phyloP scores from a whole-genome alignment of 2,329 filamentous ascomycete species.

The Zymoseptoria pseudotritici region DNA sequence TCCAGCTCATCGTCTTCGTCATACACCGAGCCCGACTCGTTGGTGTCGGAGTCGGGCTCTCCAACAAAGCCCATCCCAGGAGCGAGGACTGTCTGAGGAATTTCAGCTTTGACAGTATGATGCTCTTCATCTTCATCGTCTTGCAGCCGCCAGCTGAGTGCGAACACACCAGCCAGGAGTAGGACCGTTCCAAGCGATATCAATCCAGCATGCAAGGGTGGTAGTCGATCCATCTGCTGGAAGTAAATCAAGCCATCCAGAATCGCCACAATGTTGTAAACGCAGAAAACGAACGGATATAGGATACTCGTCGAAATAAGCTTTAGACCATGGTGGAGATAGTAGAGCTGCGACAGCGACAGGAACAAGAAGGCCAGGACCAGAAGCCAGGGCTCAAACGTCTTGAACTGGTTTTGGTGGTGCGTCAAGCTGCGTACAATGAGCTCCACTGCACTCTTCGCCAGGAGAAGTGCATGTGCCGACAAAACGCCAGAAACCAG shows the following conservation, averaged over 20 bases:
- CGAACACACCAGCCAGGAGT: slow-evolving; percentile 78
- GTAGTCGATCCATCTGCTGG: slow-evolving; percentile 73
- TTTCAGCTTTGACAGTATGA: slow-evolving; percentile 29
- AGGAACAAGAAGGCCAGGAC: slow-evolving; percentile 71
- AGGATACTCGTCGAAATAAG: slow-evolving; percentile 91
- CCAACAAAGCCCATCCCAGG: slow-evolving; percentile 63
- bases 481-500: slow-evolving; percentile 84
- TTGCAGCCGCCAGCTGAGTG: slow-evolving; percentile 86
- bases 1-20: slow-evolving; percentile 17
- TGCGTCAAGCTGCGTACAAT: slow-evolving; percentile 81
- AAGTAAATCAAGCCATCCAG: slow-evolving; percentile 97
- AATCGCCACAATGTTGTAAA: slow-evolving; percentile 98
- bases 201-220: slow-evolving; percentile 65
- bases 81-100: slow-evolving; percentile 60
- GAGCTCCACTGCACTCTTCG: slow-evolving; percentile 93
- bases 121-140: slow-evolving; percentile 55
- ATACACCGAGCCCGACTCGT: slow-evolving; percentile 18
- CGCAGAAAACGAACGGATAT: slow-evolving; percentile 95
- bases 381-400: slow-evolving; percentile 92
- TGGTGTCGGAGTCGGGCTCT: slow-evolving; percentile 24
- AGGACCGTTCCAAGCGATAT: slow-evolving; percentile 83
- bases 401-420: slow-evolving; percentile 83
- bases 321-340: slow-evolving; percentile 86
- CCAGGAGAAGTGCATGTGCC: slow-evolving; percentile 84
- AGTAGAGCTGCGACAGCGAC: slow-evolving; percentile 87